Evolutionary conservation across 73 alveolate genomes (phyloP).

Genomic region (Stentor coeruleus): DNA sequence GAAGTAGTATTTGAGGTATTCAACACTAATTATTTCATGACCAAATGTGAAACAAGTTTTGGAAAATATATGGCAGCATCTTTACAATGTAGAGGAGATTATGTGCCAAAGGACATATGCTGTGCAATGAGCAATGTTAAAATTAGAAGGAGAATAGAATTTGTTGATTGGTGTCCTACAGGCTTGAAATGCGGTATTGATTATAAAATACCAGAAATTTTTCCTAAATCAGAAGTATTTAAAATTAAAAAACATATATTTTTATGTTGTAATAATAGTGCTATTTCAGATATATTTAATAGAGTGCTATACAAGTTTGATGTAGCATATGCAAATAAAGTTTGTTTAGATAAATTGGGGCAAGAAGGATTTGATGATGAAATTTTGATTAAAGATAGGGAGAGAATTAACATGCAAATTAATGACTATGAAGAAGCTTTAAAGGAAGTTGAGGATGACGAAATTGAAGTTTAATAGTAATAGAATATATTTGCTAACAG

Average conservation of each 20-base stretch:
- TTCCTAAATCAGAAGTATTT: constrained; percentile 53
- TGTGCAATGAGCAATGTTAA: constrained; percentile 63
- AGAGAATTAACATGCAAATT: neutral
- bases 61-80: constrained; percentile 51
- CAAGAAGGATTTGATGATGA: constrained; percentile 37
- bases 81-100: constrained; percentile 55
- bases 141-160: constrained; percentile 93
- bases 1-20: constrained; percentile 36
- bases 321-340: constrained; percentile 58
- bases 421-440: no score
- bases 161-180: constrained; percentile 98
- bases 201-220: no score
- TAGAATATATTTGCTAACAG: no score
- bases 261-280: constrained; percentile 55
- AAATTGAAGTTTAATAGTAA: no score
- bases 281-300: constrained; percentile 65
- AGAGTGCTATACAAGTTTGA: constrained; percentile 69
- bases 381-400: neutral
- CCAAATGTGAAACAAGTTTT: constrained; percentile 32
- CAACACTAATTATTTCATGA: constrained; percentile 18
- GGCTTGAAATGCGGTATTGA: constrained; percentile 97
- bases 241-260: constrained; percentile 84
- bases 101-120: constrained; percentile 65
- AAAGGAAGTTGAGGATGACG: no score
- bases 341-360: constrained; percentile 60